Conservation (phyloP, 2,329 filamentous ascomycete species). For the Paecilomyces dactylethromorphus region DNA sequence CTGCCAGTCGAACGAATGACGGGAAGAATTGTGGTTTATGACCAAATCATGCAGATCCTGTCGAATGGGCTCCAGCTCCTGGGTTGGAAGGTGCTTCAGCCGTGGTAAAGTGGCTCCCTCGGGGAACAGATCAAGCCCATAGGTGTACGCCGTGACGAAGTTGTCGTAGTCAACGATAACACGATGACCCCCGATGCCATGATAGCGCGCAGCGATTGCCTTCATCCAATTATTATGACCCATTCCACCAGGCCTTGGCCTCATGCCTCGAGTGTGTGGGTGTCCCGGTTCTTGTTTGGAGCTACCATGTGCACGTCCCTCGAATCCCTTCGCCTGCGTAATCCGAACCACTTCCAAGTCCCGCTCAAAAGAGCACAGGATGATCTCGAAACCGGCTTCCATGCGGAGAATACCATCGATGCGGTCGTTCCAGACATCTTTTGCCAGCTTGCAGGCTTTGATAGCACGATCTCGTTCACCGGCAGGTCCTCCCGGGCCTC, state of each 20-base stretch:
- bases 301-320: not conserved
- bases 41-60: slow-evolving; percentile 42
- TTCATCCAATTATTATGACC: slow-evolving; percentile 8
- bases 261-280: not conserved
- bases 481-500: not conserved
- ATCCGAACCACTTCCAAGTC: slow-evolving; percentile 31
- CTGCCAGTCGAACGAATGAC: slow-evolving; percentile 57
- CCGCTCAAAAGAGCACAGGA: slow-evolving; percentile 57
- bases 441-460: slow-evolving; percentile 50
- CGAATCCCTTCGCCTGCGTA: slow-evolving; percentile 14
- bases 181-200: slow-evolving; percentile 28
- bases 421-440: slow-evolving; percentile 42
- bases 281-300: not conserved
- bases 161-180: slow-evolving; percentile 43
- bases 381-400: slow-evolving; percentile 66
- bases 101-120: slow-evolving; percentile 32
- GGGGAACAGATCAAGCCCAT: slow-evolving; percentile 36
- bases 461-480: slow-evolving; percentile 47
- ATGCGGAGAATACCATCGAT: slow-evolving; percentile 62
- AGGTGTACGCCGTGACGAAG: slow-evolving; percentile 43
- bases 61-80: slow-evolving; percentile 31
- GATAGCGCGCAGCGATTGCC: slow-evolving; percentile 23
- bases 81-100: slow-evolving; percentile 19
- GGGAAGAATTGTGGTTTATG: slow-evolving; percentile 19
- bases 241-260: slow-evolving; percentile 1